Evolutionary conservation across 495 filamentous ascomycete genomes (phyloP), one percentile per base, ranked within the genome.

Genomic region (Copromyces sp.): DNA sequence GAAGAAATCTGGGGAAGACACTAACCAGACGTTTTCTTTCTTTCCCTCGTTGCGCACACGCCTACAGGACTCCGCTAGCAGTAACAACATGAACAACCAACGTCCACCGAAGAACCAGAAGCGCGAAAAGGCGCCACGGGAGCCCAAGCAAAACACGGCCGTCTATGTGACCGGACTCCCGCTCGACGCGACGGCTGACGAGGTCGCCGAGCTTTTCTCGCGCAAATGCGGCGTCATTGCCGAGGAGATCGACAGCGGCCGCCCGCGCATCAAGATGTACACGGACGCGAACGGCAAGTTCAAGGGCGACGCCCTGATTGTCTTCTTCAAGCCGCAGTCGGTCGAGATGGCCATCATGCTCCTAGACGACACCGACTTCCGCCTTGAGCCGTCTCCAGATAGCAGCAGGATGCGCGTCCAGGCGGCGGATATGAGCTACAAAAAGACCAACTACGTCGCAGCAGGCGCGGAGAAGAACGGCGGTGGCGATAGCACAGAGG

Each of bases 261-360:
- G 88, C 42, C 92, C 92, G 16, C 91, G 96, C 61, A 93, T 99
- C 82, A 98, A 97, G 83, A 89, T 99, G 80, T 98, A 99, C 82
- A 89, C 83, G 8, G 90, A 97, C 79, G 90, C 93, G 9, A 79
- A 89, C 2, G 95, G 93, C 0, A 89, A 87, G 3, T 93, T 96
- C 84, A 98, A 98, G 81, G 96, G 96, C 68, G 94, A 98, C 78
- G 94, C 92, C 8, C 86, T 98, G 16, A 85, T 99, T 40, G 92
- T 98, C 41, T 99, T 94, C 82, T 97, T 97, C 86, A 92, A 94
- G 72, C 90, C 94, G 0, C 93, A 97, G 80, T 94, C 91, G 32
- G 94, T 99, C 75, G 84, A 91, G 20, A 88, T 97, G 75, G 96
- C 96, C 6, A 93, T 97, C 73, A 90, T 93, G 82, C 89, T 98